Evolutionary conservation across 2,329 filamentous ascomycete species (phyloP), one percentile per base, ranked within the genome.

Genomic region (Sporothrix schenckii): DNA sequence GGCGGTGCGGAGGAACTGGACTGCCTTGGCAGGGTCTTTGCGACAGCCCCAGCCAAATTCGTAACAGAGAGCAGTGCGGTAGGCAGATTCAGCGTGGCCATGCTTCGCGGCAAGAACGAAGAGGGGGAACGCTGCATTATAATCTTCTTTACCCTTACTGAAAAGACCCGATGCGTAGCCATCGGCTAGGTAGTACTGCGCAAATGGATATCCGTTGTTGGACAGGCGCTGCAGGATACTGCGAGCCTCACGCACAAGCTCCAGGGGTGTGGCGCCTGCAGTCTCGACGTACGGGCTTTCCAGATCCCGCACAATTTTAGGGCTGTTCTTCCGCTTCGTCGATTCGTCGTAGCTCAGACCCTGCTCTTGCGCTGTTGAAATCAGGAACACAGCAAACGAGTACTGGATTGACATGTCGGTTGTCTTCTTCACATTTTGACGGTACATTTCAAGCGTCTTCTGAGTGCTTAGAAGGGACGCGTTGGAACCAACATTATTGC

Each of bases 31-130:
- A 70, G 92, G 91, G 77, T 97, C 93, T 77, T 93, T 93, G 70
- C 93, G 89, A 76, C 91, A 96, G 53, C 95, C 95, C 95, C 95
- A 99, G 73, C 94, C 95, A 80, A 97, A 98, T 80, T 99, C 95
- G 81, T 98, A 98, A 82, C 94, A 97, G 70, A 99, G 85, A 19
- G 92, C 95, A 68, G 94, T 91, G 69, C 95, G 91, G 80, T 97
- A 99, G 49, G 91, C 94, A 70, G 95, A 95, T 82, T 99, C 95
- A 63, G 95, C 93, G 79, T 99, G 95, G 44, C 95, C 95, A 81
- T 97, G 95, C 82, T 98, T 99, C 76, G 92, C 94, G 10, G 95
- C 95, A 19, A 95, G 88, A 50, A 97, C 86, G 78, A 99, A 99
- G 41, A 98, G 88, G 10, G 93, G 91, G 77, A 98, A 98, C 0